These are phyloP conservation scores for Boletus rex-veris DNA, from an alignment of 768 basidiomycete species.

Conservation along the genomic window DNA sequence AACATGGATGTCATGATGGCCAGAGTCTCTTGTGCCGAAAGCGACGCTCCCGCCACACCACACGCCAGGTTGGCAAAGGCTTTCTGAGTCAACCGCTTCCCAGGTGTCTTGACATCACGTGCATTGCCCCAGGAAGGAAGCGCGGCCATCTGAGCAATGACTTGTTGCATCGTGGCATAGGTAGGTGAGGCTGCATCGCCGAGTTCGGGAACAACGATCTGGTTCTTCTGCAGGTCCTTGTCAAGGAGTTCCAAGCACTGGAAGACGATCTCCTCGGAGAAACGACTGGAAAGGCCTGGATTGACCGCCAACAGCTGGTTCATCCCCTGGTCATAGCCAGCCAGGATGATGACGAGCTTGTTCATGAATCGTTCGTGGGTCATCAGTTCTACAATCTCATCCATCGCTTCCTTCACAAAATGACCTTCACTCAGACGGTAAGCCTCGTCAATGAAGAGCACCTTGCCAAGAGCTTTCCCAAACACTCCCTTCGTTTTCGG, in stretches of 20 bases:
- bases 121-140: constrained; percentile 68
- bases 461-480: constrained; percentile 62
- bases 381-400: constrained; percentile 65
- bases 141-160: constrained; percentile 40
- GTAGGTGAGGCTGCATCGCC: constrained; percentile 1
- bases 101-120: constrained; percentile 55
- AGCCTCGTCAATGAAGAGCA: constrained; percentile 73
- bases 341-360: constrained; percentile 66
- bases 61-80: constrained; percentile 34
- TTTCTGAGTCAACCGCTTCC: constrained; percentile 43
- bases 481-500: constrained; percentile 61
- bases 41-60: constrained; percentile 16
- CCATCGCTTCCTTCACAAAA: constrained; percentile 71
- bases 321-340: constrained; percentile 70
- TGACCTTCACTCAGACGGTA: constrained; percentile 60
- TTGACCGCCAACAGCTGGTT: constrained; percentile 58
- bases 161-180: constrained; percentile 32
- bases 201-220: constrained; percentile 39
- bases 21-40: constrained; percentile 32
- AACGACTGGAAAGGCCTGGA: constrained; percentile 65
- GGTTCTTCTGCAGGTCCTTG: constrained; percentile 44
- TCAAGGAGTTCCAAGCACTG: constrained; percentile 50
- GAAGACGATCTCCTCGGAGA: constrained; percentile 61
- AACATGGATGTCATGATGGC: constrained; percentile 23
- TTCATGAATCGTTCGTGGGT: constrained; percentile 56